Base-by-base conservation (phyloP, 257 asterid genomes). In the Thymus quinquecostatus region DNA sequence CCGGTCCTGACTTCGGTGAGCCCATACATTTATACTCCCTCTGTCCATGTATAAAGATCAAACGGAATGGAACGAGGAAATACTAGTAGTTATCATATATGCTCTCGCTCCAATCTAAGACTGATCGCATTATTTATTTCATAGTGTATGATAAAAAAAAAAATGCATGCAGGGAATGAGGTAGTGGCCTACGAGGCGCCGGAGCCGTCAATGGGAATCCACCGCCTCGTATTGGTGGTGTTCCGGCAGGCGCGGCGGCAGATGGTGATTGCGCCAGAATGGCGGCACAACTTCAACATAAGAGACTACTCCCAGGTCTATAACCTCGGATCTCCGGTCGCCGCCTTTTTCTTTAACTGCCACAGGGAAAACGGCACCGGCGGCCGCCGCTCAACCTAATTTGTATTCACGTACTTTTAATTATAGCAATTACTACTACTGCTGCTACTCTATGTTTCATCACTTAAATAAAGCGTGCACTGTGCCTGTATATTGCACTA, bases 331-430 rank as follows among this genome's bases (percentile, higher is more conserved):
- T 33, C 70, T 54, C 96, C 96, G 0, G 88, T 81, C 9, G 95
- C 89, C 9, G 90, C 92, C 11, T 74, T 86, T 32, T 88, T 79
- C 51, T 86, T 21, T 36, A 86, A 88, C 64, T 81, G 92, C 70
- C 84, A 86, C 32, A 66, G 92, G 78, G 92, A 88, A 74, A 78
- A 61, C 41, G 92, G 96, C 71, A 79, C 87, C 0, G 96, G 92
- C 33, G 86, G 96, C 64, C 83, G 95, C 6, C 77, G 92, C 69
- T 9, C 1, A 0, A 4, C 41, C 41, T 38, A 4, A 38, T 44
- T 44, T 21, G 21, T 21, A 21, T 21, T 21, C 21, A 21, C 21
- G 21, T 21, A 21, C 21, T 21, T 21, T 36, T 3, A 36, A 3
- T 1, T 38, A 5, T 38, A 38, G 6, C 6, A 7, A 38, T 5